Evolutionary conservation across 495 filamentous ascomycete genomes (phyloP), one percentile per base, ranked within the genome.

Genomic region (Massariosphaeria phaeospora): DNA sequence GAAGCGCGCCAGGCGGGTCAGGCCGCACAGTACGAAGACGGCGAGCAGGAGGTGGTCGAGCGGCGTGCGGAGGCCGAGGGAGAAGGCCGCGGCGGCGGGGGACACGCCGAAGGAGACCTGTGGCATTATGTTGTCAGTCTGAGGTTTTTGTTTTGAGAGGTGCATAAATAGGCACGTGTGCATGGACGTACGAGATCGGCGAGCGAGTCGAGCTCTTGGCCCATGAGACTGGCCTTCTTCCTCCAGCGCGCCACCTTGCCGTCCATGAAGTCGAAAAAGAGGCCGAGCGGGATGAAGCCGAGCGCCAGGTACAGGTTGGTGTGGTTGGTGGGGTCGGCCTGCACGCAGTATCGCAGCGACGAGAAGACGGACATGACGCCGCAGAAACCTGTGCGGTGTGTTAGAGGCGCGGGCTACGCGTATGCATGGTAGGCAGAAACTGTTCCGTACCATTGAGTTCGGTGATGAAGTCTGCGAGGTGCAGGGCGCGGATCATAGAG

Each of bases 221-320:
- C 93, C 93, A 98, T 97, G 65, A 97, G 74, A 50, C 85, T 91
- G 55, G 87, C 89, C 80, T 96, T 97, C 70, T 88, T 84, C 64
- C 94, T 79, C 94, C 93, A 97, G 47, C 93, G 75, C 53, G 93
- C 93, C 34, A 98, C 90, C 63, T 87, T 93, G 59, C 93, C 93
- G 69, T 98, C 93, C 83, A 97, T 89, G 66, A 96, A 95, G 68
- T 98, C 93, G 70, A 98, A 98, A 75, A 96, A 96, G 2, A 97
- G 78, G 2, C 91, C 93, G 26, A 96, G 85, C 1, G 91, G 91
- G 75, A 96, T 86, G 69, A 96, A 88, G 0, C 72, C 80, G 41
- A 98, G 83, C 15, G 94, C 91, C 21, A 82, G 69, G 78, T 84
- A 97, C 24, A 96, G 72, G 60, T 86, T 79, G 13, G 70, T 67